These are phyloP conservation scores for Litchi chinensis DNA, from an alignment of 345 rosid genomes.

Conservation along the genomic window DNA sequence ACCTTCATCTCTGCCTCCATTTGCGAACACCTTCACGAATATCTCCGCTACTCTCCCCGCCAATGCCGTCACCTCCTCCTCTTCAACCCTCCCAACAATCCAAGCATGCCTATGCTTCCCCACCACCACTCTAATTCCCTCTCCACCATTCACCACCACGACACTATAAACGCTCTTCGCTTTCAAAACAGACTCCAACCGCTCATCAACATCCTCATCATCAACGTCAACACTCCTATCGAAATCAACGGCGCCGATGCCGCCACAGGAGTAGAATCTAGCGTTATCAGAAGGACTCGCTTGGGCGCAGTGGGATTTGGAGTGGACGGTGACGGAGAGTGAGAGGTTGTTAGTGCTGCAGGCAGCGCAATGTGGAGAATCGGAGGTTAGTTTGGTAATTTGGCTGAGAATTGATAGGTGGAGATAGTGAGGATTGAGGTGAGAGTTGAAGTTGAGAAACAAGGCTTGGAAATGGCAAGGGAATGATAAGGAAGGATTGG, in stretches of 20 bases:
- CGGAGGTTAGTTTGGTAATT: slow-evolving; percentile 44
- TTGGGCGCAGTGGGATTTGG: slow-evolving; percentile 35
- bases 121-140: slow-evolving; percentile 56
- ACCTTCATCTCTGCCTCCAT: slow-evolving; percentile 81
- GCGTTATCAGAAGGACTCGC: slow-evolving; percentile 10
- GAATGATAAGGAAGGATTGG: slow-evolving; percentile 47
- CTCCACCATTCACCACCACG: slow-evolving; percentile 57
- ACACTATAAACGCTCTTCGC: slow-evolving; percentile 51
- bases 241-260: slow-evolving; percentile 38
- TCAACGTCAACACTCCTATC: slow-evolving; percentile 36
- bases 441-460: slow-evolving; percentile 47
- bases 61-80: slow-evolving; percentile 33
- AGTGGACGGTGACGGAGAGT: slow-evolving; percentile 57
- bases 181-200: slow-evolving; percentile 45
- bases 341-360: slow-evolving; percentile 50
- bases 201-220: slow-evolving; percentile 57
- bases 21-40: slow-evolving; percentile 71
- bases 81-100: slow-evolving; percentile 63
- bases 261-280: slow-evolving; percentile 56
- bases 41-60: slow-evolving; percentile 63
- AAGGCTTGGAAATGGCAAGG: slow-evolving; percentile 72
- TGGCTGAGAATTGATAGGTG: slow-evolving; percentile 43
- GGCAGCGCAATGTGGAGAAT: slow-evolving; percentile 50
- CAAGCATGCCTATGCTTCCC: slow-evolving; percentile 90
- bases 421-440: slow-evolving; percentile 33